phyloP scores from a whole-genome alignment of 1,284 basidiomycete genomes.

The Testicularia cyperi region DNA sequence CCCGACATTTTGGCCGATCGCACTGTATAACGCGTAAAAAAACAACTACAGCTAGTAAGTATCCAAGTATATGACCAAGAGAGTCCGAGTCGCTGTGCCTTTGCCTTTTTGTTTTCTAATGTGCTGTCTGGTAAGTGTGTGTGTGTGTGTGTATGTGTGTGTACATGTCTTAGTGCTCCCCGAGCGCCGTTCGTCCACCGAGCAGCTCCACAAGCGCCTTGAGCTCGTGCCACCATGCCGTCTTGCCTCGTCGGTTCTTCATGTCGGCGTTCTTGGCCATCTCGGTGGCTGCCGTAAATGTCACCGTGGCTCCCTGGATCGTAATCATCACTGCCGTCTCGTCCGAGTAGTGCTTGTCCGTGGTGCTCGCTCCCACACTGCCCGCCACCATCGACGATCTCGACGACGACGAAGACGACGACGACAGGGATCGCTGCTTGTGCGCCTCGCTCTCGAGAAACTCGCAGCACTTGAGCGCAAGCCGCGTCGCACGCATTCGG shows the following conservation, averaged over 20 bases:
- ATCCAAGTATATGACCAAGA: too few relatives aligned
- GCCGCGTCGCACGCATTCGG: conserved; percentile 82
- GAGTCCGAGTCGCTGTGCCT: too few relatives aligned
- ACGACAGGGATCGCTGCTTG: conserved; percentile 32
- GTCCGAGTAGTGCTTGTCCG: conserved; percentile 34
- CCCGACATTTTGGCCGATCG: too few relatives aligned
- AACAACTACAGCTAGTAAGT: too few relatives aligned
- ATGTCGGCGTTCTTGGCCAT: conserved; percentile 86
- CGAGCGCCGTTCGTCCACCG: conserved; percentile 41
- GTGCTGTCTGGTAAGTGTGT: too few relatives aligned
- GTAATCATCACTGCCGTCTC: conserved; percentile 87
- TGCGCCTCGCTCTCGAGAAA: conserved; percentile 84
- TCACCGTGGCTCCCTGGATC: conserved; percentile 76
- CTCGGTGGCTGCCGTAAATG: conserved; percentile 79
- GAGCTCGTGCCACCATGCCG: conserved; percentile 73
- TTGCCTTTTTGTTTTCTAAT: too few relatives aligned
- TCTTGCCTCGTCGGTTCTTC: conserved; percentile 79
- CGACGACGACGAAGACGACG: conserved; percentile 34
- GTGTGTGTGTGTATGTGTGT: too few relatives aligned
- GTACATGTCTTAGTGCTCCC: too few relatives aligned
- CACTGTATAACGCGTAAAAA: too few relatives aligned
- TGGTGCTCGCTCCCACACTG: conserved; percentile 59
- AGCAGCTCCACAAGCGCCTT: conserved; percentile 50
- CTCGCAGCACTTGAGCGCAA: conserved; percentile 87
- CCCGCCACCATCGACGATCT: conserved; percentile 25